phyloP scores from a whole-genome alignment of 2,329 filamentous ascomycete species.

The Aphanoascus verrucosus region DNA sequence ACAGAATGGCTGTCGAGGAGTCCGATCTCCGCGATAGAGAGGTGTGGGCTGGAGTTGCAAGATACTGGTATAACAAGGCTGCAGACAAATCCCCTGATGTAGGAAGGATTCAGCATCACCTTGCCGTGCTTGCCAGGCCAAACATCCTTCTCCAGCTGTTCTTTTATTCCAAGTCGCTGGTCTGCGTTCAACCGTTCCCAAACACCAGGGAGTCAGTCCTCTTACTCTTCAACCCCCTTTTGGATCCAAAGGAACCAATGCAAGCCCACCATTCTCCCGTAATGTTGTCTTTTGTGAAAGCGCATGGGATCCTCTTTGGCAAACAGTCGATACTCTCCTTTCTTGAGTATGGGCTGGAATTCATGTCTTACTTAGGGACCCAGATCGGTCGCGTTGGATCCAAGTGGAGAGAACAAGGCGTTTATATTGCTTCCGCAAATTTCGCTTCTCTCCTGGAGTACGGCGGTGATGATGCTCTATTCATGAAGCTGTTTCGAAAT shows the following conservation, averaged over 20 bases:
- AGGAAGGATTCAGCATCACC: constrained; percentile 75
- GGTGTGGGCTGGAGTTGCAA: constrained; percentile 67
- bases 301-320: constrained; percentile 43
- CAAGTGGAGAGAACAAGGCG: constrained; percentile 44
- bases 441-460: constrained; percentile 47
- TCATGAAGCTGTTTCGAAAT: constrained; percentile 24
- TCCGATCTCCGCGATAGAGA: constrained; percentile 64
- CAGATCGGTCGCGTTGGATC: constrained; percentile 40
- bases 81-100: constrained; percentile 64
- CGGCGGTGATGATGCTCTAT: constrained; percentile 38
- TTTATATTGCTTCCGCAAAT: constrained; percentile 46
- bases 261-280: constrained; percentile 22
- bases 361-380: constrained; percentile 37
- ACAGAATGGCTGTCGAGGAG: constrained; percentile 86
- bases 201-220: constrained; percentile 48
- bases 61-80: constrained; percentile 75
- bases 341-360: constrained; percentile 30
- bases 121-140: constrained; percentile 56
- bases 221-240: constrained; percentile 44
- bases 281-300: constrained; percentile 43
- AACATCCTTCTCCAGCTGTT: constrained; percentile 49
- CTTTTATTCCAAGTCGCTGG: constrained; percentile 49
- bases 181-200: constrained; percentile 44
- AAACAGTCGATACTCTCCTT: constrained; percentile 30
- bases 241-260: constrained; percentile 18